Conservation (phyloP, 2,329 filamentous ascomycete species). For the Sarocladiaceae sp. region DNA sequence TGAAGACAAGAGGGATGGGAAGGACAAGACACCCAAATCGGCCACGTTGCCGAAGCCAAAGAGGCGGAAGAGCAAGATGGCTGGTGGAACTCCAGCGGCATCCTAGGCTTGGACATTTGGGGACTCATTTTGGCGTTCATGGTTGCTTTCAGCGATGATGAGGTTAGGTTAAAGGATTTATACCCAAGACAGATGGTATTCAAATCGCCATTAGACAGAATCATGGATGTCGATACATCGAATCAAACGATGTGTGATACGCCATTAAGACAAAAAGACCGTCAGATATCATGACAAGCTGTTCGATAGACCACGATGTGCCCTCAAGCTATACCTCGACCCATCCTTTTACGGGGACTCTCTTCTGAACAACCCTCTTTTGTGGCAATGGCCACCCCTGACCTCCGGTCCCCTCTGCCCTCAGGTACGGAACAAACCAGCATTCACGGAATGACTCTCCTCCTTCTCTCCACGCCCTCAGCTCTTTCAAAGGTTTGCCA, state of each 20-base stretch:
- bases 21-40: slow-evolving; percentile 39
- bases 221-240: too few species aligned
- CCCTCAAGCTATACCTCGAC: slow-evolving; percentile 58
- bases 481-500: slow-evolving; percentile 87
- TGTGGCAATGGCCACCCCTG: slow-evolving; percentile 80
- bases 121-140: too few species aligned
- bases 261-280: too few species aligned
- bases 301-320: too few species aligned
- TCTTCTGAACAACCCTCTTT: slow-evolving; percentile 77
- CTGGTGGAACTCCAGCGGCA: slow-evolving; percentile 26
- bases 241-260: too few species aligned
- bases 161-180: too few species aligned
- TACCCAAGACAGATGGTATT: too few species aligned
- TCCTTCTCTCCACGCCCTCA: slow-evolving; percentile 38
- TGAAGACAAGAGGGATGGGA: slow-evolving; percentile 40
- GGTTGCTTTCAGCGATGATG: too few species aligned
- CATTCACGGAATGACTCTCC: slow-evolving; percentile 56
- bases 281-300: too few species aligned
- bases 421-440: slow-evolving; percentile 74
- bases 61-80: slow-evolving; percentile 42
- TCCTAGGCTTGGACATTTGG: background rate
- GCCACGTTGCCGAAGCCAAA: slow-evolving; percentile 36
- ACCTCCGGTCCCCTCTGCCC: slow-evolving; percentile 56
- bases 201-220: too few species aligned
- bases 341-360: slow-evolving; percentile 68